A percentile compares a stretch with the other conserved stretches of the same genome.
These are phyloP conservation scores for Davidsoniella virescens DNA, from an alignment of 2,329 filamentous ascomycete species.

Conservation along the genomic window DNA sequence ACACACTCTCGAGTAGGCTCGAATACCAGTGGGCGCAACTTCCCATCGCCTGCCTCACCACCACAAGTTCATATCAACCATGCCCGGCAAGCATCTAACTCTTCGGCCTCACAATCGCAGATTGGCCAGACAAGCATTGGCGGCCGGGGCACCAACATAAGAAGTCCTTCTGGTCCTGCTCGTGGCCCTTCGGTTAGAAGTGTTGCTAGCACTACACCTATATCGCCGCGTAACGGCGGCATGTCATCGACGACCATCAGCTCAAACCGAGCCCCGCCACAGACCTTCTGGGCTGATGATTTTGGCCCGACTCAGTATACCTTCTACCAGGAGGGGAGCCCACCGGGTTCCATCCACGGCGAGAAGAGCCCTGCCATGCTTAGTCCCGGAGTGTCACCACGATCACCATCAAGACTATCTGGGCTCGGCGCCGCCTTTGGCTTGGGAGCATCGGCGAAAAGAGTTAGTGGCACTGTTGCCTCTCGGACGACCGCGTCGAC, in stretches of 20 bases:
- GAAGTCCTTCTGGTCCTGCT: constrained; percentile 2
- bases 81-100: neutral
- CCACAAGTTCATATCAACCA: neutral
- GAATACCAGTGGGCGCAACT: no score
- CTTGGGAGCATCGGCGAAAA: neutral
- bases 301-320: constrained; percentile 12
- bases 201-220: neutral
- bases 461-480: neutral
- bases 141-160: neutral
- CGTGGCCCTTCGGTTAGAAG: neutral
- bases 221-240: no score
- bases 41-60: neutral
- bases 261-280: neutral
- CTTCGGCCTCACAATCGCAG: neutral
- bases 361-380: neutral
- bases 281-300: neutral
- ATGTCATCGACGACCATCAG: constrained; percentile 3
- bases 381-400: neutral
- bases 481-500: neutral
- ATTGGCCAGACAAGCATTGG: neutral
- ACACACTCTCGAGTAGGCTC: no score
- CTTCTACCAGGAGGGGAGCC: constrained; percentile 7
- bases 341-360: neutral
- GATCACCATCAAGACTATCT: neutral
- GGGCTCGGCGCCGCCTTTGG: neutral